phyloP scores from a whole-genome alignment of 2,329 filamentous ascomycete species.

The Penicillium sp. region DNA sequence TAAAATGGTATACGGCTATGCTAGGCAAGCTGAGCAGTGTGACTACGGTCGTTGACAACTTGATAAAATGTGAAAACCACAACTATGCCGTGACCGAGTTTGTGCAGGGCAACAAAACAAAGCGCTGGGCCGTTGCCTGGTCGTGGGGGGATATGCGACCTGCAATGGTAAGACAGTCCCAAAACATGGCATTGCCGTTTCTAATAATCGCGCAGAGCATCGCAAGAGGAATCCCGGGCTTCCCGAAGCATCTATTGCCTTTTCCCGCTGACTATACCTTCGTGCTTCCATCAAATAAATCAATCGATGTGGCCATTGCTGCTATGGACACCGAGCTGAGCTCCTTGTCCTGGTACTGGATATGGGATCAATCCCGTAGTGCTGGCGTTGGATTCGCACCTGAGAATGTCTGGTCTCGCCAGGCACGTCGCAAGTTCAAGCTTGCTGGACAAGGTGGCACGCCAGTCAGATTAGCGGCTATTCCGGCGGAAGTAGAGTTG shows the following conservation, averaged over 20 bases:
- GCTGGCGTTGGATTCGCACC: constrained; percentile 62
- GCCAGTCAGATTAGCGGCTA: constrained; percentile 30
- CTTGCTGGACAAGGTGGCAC: constrained; percentile 17
- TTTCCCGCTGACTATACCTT: constrained; percentile 55
- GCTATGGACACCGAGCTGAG: constrained; percentile 52
- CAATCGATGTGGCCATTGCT: constrained; percentile 34
- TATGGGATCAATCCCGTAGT: constrained; percentile 56
- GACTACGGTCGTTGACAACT: constrained; percentile 59
- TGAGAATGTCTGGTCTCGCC: constrained; percentile 76
- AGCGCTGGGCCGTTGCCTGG: constrained; percentile 87
- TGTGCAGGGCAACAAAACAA: constrained; percentile 74
- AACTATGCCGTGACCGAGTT: constrained; percentile 86
- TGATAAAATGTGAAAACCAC: constrained; percentile 57
- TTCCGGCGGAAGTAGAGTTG: constrained; percentile 47
- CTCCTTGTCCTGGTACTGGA: constrained; percentile 63
- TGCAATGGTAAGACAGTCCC: constrained; percentile 42
- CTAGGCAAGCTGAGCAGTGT: constrained; percentile 77
- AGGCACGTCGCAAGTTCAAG: constrained; percentile 63
- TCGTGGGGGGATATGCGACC: constrained; percentile 72
- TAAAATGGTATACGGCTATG: constrained; percentile 91
- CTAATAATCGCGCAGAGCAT: constrained; percentile 12
- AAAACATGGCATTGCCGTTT: not conserved
- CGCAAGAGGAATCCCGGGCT: constrained; percentile 42
- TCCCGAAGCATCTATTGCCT: constrained; percentile 54
- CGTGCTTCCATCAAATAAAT: constrained; percentile 22